Base-by-base conservation (phyloP, 1,284 basidiomycete genomes). In the Amylostereum areolatum region DNA sequence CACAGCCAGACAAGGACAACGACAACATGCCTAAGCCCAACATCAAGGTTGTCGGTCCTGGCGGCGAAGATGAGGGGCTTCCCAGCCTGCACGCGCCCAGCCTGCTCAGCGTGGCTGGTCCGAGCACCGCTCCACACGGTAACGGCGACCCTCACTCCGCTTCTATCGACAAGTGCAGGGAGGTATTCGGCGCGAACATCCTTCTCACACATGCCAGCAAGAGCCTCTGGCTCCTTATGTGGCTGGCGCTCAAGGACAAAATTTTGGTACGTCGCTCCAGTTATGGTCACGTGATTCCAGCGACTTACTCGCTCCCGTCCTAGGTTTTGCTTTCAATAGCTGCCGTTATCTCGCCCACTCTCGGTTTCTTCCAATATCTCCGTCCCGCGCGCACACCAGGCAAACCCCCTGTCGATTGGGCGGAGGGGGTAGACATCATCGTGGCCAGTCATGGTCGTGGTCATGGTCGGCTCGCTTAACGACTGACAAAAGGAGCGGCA, bases 401-500 rank as follows among this genome's bases (percentile, higher is more conserved):
- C 40, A 70, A 83, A 41, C 81, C 90, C 12, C 78, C 77, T 11
- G 88, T 90, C 3, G 95, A 98, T 61, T 99, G 96, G 95, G 93
- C 99, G 3, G 96, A 99, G 71, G 97, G 97, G 60, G 92, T 99
- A 9, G 93, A 96, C 5, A 99, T 99, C 63, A 82, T 97, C 58
- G 80, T 94, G 49, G 97, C 97, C 5, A 83, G n/a, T 92, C 47
- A 55, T 80, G 46, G 91, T 93, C 54, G 92, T 97, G 54, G 85
- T 96, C 53, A 67, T 92, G 40, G 90, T 95, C 46, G 92, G 92
- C 35, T 91, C 90, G 27, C 54, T 95, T 34, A 95, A 93, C 62
- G 93, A 95, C 64, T 99, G 90, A 85, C 94, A 98, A 67, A 98
- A 99, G 71, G 96, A 99, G 66, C 83, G 84, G 5, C 96, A 99